Base-by-base conservation (phyloP, 2,329 filamentous ascomycete species). In the Xylariomycetidae sp. region DNA sequence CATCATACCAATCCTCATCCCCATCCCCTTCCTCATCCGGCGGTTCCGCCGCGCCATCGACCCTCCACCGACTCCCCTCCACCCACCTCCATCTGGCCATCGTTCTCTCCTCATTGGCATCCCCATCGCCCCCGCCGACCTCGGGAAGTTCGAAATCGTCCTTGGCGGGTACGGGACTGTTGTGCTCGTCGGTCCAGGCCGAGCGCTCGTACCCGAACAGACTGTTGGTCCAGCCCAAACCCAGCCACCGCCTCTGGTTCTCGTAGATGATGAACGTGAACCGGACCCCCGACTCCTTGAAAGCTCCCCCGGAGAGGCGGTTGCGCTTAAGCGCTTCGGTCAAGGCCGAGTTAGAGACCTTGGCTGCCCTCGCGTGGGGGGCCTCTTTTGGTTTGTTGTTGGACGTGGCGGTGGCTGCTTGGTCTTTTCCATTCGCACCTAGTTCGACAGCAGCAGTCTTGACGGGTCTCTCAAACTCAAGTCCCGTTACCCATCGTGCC, bases 181-280 rank as follows among this genome's bases (percentile, higher is more conserved):
- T 77, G 56, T 96, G 88, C 61, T 98, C 92, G 58, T 98, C 92
- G 1, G 92, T 96, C 90, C 92, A 98, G 1, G 89, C 74, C 2
- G 83, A 75, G 26, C 92, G 75, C 57, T 98, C 92, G 51, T 96
- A 94, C 0, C 88, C 81, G 45, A 98, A 88, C 41, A 98, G 68
- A 25, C 82, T 94, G 3, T 83, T 83, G 0, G 92, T 97, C 89
- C 92, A 98, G 0, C 92, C 92, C 10, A 98, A 74, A 2, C 89
- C 90, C 4, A 98, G 67, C 92, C 92, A 98, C 33, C 92, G 78
- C 26, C 92, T 77, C 60, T 98, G 92, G 50, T 98, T 98, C 58
- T 98, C 92, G 53, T 89, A 97, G 3, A 98, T 72, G 30, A 92
- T 89, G 44, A 98, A 98, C 0, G 92, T 98, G 53, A 98, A 98